Evolutionary conservation across 148 eudicot genomes (phyloP).

Genomic region (Chenopodium berlandieri): DNA sequence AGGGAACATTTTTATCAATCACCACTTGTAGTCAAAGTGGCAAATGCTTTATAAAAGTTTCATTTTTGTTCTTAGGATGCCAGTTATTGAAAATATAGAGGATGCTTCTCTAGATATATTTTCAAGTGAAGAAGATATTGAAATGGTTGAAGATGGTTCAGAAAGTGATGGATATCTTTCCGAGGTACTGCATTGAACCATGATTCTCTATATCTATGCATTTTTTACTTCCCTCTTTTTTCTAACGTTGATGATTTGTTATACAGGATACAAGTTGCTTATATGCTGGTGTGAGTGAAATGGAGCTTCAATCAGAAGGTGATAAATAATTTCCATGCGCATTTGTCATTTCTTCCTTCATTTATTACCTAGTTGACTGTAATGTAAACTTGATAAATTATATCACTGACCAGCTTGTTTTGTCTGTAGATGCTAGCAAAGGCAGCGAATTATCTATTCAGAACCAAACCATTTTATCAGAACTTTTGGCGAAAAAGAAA

Average conservation of each 20-base stretch:
- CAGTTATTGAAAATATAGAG: constrained; percentile 36
- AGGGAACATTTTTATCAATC: not conserved
- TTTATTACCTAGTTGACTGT: constrained; percentile 2
- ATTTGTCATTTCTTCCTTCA: not conserved
- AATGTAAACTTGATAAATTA: not conserved
- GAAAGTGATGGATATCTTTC: constrained; percentile 88
- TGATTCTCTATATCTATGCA: constrained; percentile 3
- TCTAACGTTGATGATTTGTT: constrained; percentile 19
- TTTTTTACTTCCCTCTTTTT: constrained; percentile 12
- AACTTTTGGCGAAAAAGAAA: constrained; percentile 54
- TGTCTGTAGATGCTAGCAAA: constrained; percentile 43
- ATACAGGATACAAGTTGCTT: constrained; percentile 53
- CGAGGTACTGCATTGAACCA: constrained; percentile 52
- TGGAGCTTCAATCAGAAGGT: constrained; percentile 55
- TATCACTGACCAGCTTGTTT: constrained; percentile 2
- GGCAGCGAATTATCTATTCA: constrained; percentile 37
- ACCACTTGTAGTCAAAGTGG: too few species aligned
- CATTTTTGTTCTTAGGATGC: constrained; percentile 38
- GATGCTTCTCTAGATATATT: constrained; percentile 63
- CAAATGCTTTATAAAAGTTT: not conserved
- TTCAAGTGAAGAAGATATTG: constrained; percentile 51
- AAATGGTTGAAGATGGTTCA: constrained; percentile 49
- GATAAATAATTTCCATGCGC: not conserved
- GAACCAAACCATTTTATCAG: constrained; percentile 44
- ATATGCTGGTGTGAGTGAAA: constrained; percentile 28